Conservation (phyloP, 2,329 filamentous ascomycete species). For the Neospermospora avenae region DNA sequence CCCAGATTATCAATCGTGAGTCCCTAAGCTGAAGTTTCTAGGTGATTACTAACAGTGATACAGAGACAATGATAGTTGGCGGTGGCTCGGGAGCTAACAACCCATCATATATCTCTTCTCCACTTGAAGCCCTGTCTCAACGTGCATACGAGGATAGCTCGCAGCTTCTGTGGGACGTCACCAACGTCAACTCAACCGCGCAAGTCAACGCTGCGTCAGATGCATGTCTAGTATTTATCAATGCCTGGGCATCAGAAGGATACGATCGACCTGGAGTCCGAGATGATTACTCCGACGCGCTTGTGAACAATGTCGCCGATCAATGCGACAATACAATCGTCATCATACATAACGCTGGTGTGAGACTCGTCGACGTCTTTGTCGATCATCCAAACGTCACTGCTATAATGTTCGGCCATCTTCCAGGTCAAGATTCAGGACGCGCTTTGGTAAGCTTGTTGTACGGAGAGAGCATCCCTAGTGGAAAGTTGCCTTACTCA, state of each 20-base stretch:
- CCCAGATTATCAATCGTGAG: slow-evolving; percentile 6
- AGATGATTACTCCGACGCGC: slow-evolving; percentile 55
- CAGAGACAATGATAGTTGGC: slow-evolving; percentile 5
- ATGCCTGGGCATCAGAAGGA: slow-evolving; percentile 70
- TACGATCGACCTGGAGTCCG: slow-evolving; percentile 58
- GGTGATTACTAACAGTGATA: background rate
- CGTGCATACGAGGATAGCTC: slow-evolving; percentile 54
- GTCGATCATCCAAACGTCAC: slow-evolving; percentile 58
- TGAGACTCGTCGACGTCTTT: slow-evolving; percentile 56
- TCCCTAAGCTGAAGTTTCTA: background rate
- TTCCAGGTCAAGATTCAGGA: slow-evolving; percentile 60
- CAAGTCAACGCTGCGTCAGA: slow-evolving; percentile 48
- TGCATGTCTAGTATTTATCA: slow-evolving; percentile 66
- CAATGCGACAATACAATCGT: slow-evolving; percentile 60
- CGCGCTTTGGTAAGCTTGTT: slow-evolving; percentile 58
- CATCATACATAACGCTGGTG: slow-evolving; percentile 60
- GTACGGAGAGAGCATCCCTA: slow-evolving; percentile 57
- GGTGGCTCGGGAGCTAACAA: slow-evolving; percentile 47
- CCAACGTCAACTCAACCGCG: slow-evolving; percentile 43
- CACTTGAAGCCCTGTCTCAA: slow-evolving; percentile 52
- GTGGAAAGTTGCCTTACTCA: slow-evolving; percentile 56
- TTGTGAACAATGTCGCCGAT: slow-evolving; percentile 51
- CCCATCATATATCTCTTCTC: slow-evolving; percentile 48
- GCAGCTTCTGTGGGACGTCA: slow-evolving; percentile 53
- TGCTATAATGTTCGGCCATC: slow-evolving; percentile 57